Evolutionary conservation across 2,329 filamentous ascomycete species (phyloP).

Genomic region (Fusarium penzigii): DNA sequence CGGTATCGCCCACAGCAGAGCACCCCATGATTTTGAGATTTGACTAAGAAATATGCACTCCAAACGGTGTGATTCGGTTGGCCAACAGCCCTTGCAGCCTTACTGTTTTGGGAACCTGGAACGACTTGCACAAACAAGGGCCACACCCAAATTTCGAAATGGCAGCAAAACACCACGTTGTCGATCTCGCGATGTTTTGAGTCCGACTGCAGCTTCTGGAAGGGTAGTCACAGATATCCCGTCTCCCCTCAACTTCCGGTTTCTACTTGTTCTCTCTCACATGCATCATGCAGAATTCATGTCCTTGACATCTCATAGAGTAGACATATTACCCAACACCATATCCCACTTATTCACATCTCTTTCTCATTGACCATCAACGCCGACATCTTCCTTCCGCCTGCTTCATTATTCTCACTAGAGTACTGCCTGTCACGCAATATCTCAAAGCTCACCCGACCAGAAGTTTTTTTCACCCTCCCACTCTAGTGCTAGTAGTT

Average conservation of each 20-base stretch:
- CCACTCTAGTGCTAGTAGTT: too few relatives aligned
- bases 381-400: slow-evolving; percentile 21
- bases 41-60: too few relatives aligned
- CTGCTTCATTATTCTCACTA: not conserved
- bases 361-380: slow-evolving; percentile 13
- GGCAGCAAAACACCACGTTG: slow-evolving; percentile 13
- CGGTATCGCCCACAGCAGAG: too few relatives aligned
- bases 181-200: not conserved
- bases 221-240: not conserved
- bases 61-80: slow-evolving; percentile 23
- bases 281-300: too few relatives aligned
- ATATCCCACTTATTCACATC: not conserved
- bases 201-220: not conserved
- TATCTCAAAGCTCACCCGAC: slow-evolving; percentile 25
- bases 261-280: slow-evolving; percentile 6
- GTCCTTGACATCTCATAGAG: too few relatives aligned
- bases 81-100: slow-evolving; percentile 16
- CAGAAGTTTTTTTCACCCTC: slow-evolving; percentile 16
- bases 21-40: too few relatives aligned
- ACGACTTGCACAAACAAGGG: not conserved
- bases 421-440: slow-evolving; percentile 5
- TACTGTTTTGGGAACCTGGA: slow-evolving; percentile 18
- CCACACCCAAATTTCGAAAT: not conserved
- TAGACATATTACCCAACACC: too few relatives aligned
- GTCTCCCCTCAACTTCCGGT: not conserved